phyloP scores from a whole-genome alignment of 257 asterid genomes.

The Petrea volubilis region DNA sequence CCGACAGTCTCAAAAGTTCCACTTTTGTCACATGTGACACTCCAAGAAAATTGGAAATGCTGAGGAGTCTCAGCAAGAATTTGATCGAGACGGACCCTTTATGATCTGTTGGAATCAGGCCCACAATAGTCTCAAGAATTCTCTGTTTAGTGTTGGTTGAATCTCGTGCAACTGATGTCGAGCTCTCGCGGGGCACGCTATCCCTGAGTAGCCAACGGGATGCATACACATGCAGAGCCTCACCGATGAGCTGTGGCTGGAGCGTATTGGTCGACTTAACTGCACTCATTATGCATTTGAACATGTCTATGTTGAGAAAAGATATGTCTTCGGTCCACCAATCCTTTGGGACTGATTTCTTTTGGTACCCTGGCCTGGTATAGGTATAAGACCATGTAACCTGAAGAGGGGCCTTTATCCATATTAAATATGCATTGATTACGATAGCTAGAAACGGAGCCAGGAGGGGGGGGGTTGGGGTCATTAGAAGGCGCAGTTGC shows the following conservation, averaged over 20 bases:
- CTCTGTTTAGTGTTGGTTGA: constrained; percentile 33
- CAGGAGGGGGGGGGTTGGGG: no score
- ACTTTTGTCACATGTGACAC: constrained; percentile 57
- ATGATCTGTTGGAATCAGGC: constrained; percentile 68
- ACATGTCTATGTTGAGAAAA: constrained; percentile 60
- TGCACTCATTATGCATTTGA: constrained; percentile 57
- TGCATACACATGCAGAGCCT: constrained; percentile 75
- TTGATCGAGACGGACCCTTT: constrained; percentile 60
- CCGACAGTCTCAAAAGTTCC: constrained; percentile 58
- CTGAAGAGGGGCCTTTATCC: constrained; percentile 33
- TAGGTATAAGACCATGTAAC: constrained; percentile 83
- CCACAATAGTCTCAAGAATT: constrained; percentile 61
- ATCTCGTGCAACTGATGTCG: constrained; percentile 11
- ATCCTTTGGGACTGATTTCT: constrained; percentile 62
- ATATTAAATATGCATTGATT: constrained; percentile 7
- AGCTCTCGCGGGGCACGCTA: constrained; percentile 22
- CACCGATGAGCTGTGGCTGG: constrained; percentile 74
- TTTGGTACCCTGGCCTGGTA: constrained; percentile 61
- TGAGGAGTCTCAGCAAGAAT: constrained; percentile 62
- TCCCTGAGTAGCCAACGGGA: constrained; percentile 58
- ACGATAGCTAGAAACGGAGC: background rate
- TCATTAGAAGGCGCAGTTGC: no score
- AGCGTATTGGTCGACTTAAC: constrained; percentile 48
- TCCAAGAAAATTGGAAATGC: constrained; percentile 35
- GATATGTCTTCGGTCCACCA: constrained; percentile 95